Conservation (phyloP, 2,329 filamentous ascomycete genomes). For the Exophiala viscosa region DNA sequence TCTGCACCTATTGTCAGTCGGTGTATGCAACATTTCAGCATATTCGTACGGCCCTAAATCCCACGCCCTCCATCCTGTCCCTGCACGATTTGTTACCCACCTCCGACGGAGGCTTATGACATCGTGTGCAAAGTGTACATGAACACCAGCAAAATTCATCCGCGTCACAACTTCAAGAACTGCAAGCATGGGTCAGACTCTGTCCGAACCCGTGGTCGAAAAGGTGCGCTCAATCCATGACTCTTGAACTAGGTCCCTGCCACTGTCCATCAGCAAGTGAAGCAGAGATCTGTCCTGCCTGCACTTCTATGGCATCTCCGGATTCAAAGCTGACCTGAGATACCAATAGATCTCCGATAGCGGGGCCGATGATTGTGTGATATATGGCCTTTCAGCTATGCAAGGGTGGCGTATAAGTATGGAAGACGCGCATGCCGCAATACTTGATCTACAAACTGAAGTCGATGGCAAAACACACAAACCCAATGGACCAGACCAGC, state of each 20-base stretch:
- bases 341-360: conserved; percentile 70
- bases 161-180: conserved; percentile 13
- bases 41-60: conserved; percentile 8
- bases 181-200: conserved; percentile 88
- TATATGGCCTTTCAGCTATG: conserved; percentile 97
- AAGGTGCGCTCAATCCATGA: conserved; percentile 63
- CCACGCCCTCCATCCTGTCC: conserved; percentile 25
- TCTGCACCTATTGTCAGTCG: conserved; percentile 22
- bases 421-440: conserved; percentile 90
- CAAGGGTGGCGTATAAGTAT: conserved; percentile 99
- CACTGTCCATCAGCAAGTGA: too few species aligned
- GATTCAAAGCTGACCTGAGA: conserved; percentile 2
- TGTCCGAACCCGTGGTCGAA: conserved; percentile 97
- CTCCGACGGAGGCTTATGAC: conserved; percentile 10
- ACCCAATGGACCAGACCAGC: conserved; percentile 64
- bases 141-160: conserved; percentile 12
- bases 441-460: conserved; percentile 77
- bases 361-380: conserved; percentile 86
- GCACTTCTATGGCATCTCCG: too few species aligned
- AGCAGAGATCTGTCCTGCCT: too few species aligned
- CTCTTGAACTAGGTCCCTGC: too few species aligned
- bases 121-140: conserved; percentile 15
- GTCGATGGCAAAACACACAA: conserved; percentile 50
- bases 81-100: conserved; percentile 22
- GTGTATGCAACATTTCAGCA: conserved; percentile 9